Base-by-base conservation (phyloP, 495 filamentous ascomycete genomes). In the Aspergillus taichungensis region DNA sequence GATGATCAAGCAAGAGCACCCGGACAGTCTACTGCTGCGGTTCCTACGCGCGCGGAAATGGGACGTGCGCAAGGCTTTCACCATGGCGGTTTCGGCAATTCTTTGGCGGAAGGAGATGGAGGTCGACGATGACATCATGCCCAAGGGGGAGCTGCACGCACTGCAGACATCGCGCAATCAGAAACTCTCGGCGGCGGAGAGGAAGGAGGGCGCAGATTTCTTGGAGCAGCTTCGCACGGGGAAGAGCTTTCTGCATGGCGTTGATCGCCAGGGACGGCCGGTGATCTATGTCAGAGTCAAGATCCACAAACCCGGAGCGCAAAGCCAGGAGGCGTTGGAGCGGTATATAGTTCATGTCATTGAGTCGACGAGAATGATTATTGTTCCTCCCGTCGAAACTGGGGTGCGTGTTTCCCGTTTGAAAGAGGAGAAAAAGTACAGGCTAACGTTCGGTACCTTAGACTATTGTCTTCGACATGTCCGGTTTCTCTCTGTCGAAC, bases 381-480 rank as follows among this genome's bases (percentile, higher is more conserved):
- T 95, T 35, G 62, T 66, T 34, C 74, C 77, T 30, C 84, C 83
- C 6, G 75, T 90, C 30, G 89, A 95, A 54, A 92, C 88, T 39
- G 86, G 85, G 14, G 87, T 88, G 69, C 69, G 84, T 78, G 40
- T 6, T 13, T 11, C 6, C 28, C 8, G 34, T 44, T 12, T 6
- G n/a, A 10, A 12, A 31, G 24, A 10, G 30, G 18, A 24, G 18
- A 24, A 4, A 4, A n/a, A 12, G 1, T 8, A 24, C 18, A 29
- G 14, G 12, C 30, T 39, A 14, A 43, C 34, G 29, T 42, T 43
- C 1, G 1, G 27, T 49, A 2, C 18, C 18, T 24, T 24, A 84
- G 78, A 80, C 78, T 11, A 80, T 94, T 32, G 67, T 95, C 12
- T 95, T 95, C 55, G 88, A 95, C 59, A 87, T 95, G 84, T 90